A percentile compares a stretch with the other conserved stretches of the same genome.
Evolutionary conservation across 371 early-diverging fungal species (phyloP).

Genomic region (Mucor circinelloides): DNA sequence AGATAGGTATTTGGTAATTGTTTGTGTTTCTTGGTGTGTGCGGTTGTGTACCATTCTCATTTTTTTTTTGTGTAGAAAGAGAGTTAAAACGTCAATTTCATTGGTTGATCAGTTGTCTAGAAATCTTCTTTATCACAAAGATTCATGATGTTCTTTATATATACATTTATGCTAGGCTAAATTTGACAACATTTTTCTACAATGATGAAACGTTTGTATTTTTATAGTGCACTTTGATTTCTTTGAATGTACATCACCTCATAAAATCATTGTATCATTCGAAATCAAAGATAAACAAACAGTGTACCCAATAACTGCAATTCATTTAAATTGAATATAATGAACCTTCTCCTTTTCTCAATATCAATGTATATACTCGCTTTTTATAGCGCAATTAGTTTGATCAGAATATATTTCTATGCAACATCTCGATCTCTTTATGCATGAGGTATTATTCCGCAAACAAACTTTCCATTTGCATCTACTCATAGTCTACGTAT

Average conservation of each 20-base stretch:
- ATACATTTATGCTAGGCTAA: neutral
- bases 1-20: neutral
- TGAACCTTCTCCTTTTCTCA: no score
- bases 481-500: neutral
- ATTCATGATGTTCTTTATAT: neutral
- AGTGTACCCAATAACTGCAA: neutral
- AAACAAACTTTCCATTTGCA: neutral
- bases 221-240: neutral
- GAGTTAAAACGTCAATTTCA: neutral
- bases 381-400: neutral
- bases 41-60: neutral
- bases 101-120: neutral
- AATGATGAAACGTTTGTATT: neutral
- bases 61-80: neutral
- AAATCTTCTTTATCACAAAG: neutral
- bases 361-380: neutral
- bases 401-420: no score
- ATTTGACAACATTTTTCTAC: neutral
- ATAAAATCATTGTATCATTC: neutral
- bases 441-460: neutral
- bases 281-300: neutral
- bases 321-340: neutral
- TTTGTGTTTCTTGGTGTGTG: conserved; percentile 1
- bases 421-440: no score
- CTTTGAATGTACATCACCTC: neutral